These are phyloP conservation scores for Pseudomonodictys pantanalensis DNA, from an alignment of 495 filamentous ascomycete genomes.

Conservation along the genomic window DNA sequence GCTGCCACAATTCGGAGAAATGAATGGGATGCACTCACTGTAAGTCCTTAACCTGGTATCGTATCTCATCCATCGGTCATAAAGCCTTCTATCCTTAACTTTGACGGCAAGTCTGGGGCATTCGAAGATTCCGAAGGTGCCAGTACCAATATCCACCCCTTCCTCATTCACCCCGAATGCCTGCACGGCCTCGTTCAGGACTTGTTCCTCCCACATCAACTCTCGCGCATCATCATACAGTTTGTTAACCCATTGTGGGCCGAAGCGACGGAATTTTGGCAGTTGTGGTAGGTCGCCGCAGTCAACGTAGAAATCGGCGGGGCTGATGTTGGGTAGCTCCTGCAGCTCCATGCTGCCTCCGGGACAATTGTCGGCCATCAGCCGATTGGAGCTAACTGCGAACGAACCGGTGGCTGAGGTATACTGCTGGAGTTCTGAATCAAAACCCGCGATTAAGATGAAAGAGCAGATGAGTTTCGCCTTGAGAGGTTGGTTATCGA, in stretches of 20 bases:
- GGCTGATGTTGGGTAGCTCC: no score
- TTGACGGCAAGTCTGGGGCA: background rate
- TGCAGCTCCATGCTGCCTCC: no score
- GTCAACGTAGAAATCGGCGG: background rate
- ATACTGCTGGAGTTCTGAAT: no score
- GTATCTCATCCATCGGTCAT: background rate
- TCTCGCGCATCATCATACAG: background rate
- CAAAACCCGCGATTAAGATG: no score
- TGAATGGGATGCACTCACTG: background rate
- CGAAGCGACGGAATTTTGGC: background rate
- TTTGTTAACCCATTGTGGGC: background rate
- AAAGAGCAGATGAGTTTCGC: no score
- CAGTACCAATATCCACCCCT: background rate
- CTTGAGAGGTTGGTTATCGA: no score
- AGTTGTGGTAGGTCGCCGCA: background rate
- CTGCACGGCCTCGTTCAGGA: background rate
- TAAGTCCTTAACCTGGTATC: background rate
- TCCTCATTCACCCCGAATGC: background rate
- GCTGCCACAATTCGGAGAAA: background rate
- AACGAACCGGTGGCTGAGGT: no score
- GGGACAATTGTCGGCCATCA: no score
- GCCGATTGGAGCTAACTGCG: no score
- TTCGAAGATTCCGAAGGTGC: background rate
- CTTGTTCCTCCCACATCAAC: background rate
- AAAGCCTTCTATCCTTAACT: background rate